Conservation (phyloP, 306 rosid species). For the Corylus americana region DNA sequence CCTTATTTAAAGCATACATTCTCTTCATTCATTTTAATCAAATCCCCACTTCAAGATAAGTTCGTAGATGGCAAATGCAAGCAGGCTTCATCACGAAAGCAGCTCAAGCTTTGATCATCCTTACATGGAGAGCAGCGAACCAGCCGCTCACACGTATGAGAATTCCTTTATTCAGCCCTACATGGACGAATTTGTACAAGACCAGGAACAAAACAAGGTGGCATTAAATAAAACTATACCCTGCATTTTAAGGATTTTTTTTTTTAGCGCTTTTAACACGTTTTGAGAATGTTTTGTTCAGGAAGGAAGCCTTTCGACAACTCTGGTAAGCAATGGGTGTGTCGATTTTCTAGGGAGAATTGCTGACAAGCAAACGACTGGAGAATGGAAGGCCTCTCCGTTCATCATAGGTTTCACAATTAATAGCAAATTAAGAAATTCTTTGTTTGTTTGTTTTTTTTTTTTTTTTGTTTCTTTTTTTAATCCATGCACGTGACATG, state of each 20-base stretch:
- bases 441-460: not conserved
- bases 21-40: too few relatives aligned
- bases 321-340: slow-evolving; percentile 50
- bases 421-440: not conserved
- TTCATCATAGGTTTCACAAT: slow-evolving; percentile 44
- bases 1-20: too few relatives aligned
- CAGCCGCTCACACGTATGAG: slow-evolving; percentile 10
- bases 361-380: slow-evolving; percentile 50
- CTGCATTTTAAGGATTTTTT: too few relatives aligned
- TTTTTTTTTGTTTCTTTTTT: not conserved
- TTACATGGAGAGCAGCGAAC: slow-evolving; percentile 20
- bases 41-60: too few relatives aligned
- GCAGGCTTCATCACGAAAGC: too few relatives aligned
- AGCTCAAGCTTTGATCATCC: slow-evolving; percentile 17
- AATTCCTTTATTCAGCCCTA: slow-evolving; percentile 32
- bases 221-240: not conserved
- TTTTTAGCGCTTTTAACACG: not conserved
- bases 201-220: slow-evolving; percentile 2
- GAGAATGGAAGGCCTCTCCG: slow-evolving; percentile 69
- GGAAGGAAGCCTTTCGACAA: slow-evolving; percentile 22
- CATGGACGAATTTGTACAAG: slow-evolving; percentile 22
- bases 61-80: too few relatives aligned
- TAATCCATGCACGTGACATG: not conserved
- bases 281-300: not conserved
- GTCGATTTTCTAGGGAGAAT: slow-evolving; percentile 43